Evolutionary conservation across 2,329 filamentous ascomycete species (phyloP), one percentile per base, ranked within the genome.

Genomic region (Zymoseptoria brevis): DNA sequence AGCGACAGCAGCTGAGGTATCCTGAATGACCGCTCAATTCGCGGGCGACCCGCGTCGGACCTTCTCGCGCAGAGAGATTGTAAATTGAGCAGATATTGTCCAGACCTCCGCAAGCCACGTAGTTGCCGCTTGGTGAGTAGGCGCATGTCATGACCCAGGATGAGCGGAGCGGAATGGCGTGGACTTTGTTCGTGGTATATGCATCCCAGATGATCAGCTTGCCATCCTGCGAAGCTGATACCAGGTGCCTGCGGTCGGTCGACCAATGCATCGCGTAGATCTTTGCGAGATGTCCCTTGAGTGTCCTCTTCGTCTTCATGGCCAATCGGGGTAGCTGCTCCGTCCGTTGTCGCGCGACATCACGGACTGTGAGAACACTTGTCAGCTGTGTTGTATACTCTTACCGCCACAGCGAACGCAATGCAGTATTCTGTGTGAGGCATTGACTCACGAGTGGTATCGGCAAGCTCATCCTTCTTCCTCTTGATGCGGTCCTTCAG

Each of bases 191-290:
- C 64, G 94, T 97, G 66, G 93, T 97, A 80, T 99, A 99, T 60
- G 94, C 94, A 76, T 99, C 94, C 94, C 94, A 99, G 74, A 99
- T 97, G 77, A 99, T 99, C 68, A 99, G 86, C 81, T 99, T 99
- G 75, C 94, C 94, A 72, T 99, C 94, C 78, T 99, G 94, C 68
- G 94, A 99, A 64, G 94, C 94, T 11, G 94, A 97, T 56, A 99
- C 94, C 62, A 97, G 85, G 77, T 97, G 94, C 76, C 94, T 87
- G 73, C 94, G 87, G 78, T 99, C 94, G 65, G 94, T 99, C 35
- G 94, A 97, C 94, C 94, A 99, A 81, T 99, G 94, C 94, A 99
- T 99, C 71, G 94, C 94, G 77, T 99, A 99, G 72, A 99, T 99
- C 81, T 99, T 99, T 71, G 94, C 94, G 67, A 99, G 80, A 82